These are phyloP conservation scores for Phialophora expanda DNA, from an alignment of 2,329 filamentous ascomycete genomes.

Conservation along the genomic window DNA sequence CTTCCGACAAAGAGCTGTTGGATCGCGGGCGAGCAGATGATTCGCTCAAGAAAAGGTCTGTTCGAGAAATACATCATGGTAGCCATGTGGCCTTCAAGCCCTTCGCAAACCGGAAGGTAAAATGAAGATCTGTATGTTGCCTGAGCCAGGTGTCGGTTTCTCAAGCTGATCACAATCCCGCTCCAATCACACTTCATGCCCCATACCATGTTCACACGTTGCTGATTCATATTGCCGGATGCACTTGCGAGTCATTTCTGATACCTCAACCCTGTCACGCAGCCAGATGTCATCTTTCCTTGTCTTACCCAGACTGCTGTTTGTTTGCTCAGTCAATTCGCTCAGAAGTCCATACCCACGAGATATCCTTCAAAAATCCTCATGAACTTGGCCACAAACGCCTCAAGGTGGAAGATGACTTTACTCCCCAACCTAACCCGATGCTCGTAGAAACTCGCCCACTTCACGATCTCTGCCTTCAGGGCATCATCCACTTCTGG, in stretches of 20 bases:
- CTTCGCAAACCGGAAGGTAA: not conserved
- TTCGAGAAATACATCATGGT: not conserved
- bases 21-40: not conserved
- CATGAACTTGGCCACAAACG: constrained; percentile 99
- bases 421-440: constrained; percentile 88
- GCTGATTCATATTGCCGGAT: not conserved
- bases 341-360: constrained; percentile 35
- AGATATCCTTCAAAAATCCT: constrained; percentile 85
- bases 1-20: not conserved
- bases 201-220: not conserved
- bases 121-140: not conserved
- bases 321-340: not conserved
- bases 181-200: not conserved
- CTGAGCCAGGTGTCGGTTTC: not conserved
- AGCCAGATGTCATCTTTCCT: not conserved
- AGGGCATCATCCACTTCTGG: constrained; percentile 79
- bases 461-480: constrained; percentile 90
- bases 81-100: not conserved
- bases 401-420: constrained; percentile 97
- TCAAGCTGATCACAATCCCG: not conserved
- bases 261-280: not conserved
- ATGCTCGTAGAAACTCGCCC: constrained; percentile 98
- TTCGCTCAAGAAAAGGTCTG: not conserved
- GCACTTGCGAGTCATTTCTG: not conserved
- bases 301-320: not conserved